These are phyloP conservation scores for Penicillium sp. DNA, from an alignment of 2,329 filamentous ascomycete genomes.

Conservation along the genomic window DNA sequence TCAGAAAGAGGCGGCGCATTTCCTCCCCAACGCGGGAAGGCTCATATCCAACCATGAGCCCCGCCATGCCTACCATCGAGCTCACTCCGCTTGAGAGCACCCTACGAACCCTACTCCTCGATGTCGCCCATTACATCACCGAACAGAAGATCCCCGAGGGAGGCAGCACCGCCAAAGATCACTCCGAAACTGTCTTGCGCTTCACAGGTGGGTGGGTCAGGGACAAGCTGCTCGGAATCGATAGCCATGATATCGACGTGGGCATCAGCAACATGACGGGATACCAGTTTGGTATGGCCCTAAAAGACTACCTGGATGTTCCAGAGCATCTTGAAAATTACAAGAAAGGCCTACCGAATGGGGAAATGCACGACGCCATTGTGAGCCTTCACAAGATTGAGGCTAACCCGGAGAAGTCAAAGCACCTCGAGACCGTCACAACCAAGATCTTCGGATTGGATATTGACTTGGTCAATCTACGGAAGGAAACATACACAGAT, in stretches of 20 bases:
- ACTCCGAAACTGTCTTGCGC: conserved; percentile 38
- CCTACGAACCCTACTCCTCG: conserved; percentile 72
- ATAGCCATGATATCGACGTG: conserved; percentile 50
- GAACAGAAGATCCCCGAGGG: conserved; percentile 40
- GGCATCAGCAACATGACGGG: conserved; percentile 51
- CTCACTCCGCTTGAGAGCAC: conserved; percentile 70
- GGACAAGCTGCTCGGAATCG: conserved; percentile 47
- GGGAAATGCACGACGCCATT: conserved; percentile 61
- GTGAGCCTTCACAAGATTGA: conserved; percentile 83
- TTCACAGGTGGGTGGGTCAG: conserved; percentile 52
- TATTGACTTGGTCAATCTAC: conserved; percentile 89
- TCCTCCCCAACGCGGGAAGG: conserved; percentile 23
- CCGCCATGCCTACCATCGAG: conserved; percentile 41
- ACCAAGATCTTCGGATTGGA: conserved; percentile 82
- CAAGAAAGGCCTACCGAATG: conserved; percentile 42
- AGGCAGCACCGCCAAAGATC: conserved; percentile 17
- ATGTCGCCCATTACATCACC: conserved; percentile 69
- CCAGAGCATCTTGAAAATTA: conserved; percentile 40
- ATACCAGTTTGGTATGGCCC: conserved; percentile 43
- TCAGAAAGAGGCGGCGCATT: conserved; percentile 33
- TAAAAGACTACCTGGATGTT: conserved; percentile 44
- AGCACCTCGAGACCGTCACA: conserved; percentile 89
- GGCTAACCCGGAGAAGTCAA: conserved; percentile 92
- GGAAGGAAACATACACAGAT: conserved; percentile 87
- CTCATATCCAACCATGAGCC: conserved; percentile 23